Percentiles rank a stretch among this genome's conserved stretches.
phyloP scores from a whole-genome alignment of 1,284 basidiomycete genomes.

The Pyrrhoderma noxium region DNA sequence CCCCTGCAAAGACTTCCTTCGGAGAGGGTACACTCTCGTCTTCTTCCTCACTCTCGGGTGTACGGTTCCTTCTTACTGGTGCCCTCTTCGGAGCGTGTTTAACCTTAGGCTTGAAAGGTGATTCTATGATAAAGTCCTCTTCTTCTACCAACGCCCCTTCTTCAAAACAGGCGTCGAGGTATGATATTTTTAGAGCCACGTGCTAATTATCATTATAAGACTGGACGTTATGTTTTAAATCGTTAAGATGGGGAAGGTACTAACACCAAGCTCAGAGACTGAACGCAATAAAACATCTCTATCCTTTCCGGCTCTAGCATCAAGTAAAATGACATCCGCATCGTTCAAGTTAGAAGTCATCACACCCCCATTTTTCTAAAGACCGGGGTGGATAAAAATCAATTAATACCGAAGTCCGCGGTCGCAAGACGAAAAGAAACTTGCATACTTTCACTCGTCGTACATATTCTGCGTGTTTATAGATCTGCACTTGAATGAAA shows the following conservation, averaged over 20 bases:
- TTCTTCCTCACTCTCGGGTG: conserved; percentile 12
- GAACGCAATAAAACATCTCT: conserved; percentile 3
- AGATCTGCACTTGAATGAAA: conserved; percentile 16
- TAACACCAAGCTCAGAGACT: background rate
- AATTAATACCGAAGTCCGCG: too few relatives aligned
- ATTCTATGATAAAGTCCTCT: conserved; percentile 29
- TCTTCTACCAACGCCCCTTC: conserved; percentile 39
- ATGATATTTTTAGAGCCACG: conserved; percentile 42
- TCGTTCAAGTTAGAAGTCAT: conserved; percentile 42
- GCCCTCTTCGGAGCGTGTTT: too few relatives aligned
- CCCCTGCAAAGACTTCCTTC: too few relatives aligned
- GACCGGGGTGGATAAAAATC: too few relatives aligned
- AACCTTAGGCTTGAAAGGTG: background rate
- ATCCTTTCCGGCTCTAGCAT: conserved; percentile 41
- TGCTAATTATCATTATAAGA: too few relatives aligned
- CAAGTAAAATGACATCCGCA: conserved; percentile 55
- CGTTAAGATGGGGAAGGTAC: background rate
- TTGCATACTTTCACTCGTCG: too few relatives aligned
- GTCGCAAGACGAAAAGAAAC: too few relatives aligned
- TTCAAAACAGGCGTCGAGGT: conserved; percentile 48
- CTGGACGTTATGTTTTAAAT: too few relatives aligned
- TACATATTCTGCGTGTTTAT: conserved; percentile 14
- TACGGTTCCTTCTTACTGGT: too few relatives aligned
- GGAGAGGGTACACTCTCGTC: too few relatives aligned
- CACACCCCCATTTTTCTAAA: conserved; percentile 54